phyloP scores from a whole-genome alignment of 208 protist species.

The Kentomonas sorsogonicus region DNA sequence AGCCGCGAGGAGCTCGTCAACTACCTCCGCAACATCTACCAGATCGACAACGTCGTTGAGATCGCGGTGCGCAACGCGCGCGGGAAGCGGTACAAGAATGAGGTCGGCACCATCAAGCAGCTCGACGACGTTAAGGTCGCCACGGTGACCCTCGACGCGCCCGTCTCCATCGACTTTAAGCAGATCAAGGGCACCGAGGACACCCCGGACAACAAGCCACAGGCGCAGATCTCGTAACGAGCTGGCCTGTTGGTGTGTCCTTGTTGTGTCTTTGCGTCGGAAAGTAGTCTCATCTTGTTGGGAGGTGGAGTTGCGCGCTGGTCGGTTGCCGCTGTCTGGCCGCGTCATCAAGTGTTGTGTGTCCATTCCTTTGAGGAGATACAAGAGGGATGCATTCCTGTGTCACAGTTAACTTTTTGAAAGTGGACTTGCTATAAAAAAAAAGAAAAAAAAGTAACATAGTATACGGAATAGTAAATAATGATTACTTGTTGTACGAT shows the following conservation, averaged over 20 bases:
- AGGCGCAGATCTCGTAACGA: constrained; percentile 46
- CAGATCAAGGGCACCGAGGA: constrained; percentile 87
- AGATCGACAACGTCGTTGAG: constrained; percentile 75
- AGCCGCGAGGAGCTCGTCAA: constrained; percentile 78
- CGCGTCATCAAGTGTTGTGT: neutral
- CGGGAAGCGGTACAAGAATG: constrained; percentile 80
- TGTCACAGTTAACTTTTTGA: neutral
- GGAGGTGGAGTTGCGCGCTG: neutral
- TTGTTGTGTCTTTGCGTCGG: constrained; percentile 3
- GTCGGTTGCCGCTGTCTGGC: neutral
- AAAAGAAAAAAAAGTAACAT: constrained; percentile 7
- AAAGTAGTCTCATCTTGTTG: neutral
- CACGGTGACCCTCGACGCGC: constrained; percentile 73
- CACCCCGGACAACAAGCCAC: constrained; percentile 73
- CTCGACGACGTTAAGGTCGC: constrained; percentile 79
- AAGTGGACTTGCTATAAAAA: constrained; percentile 1
- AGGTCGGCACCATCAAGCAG: constrained; percentile 77
- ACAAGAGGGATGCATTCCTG: neutral
- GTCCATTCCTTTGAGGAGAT: no score
- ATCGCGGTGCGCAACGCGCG: constrained; percentile 66
- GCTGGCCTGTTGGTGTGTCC: neutral
- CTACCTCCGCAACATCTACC: constrained; percentile 84
- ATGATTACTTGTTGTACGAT: neutral
- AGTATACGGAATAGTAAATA: neutral
- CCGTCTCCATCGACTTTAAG: constrained; percentile 80